These are phyloP conservation scores for Jamesozyma jinghongensis DNA, from an alignment of 805 yeast genomes.

Conservation along the genomic window DNA sequence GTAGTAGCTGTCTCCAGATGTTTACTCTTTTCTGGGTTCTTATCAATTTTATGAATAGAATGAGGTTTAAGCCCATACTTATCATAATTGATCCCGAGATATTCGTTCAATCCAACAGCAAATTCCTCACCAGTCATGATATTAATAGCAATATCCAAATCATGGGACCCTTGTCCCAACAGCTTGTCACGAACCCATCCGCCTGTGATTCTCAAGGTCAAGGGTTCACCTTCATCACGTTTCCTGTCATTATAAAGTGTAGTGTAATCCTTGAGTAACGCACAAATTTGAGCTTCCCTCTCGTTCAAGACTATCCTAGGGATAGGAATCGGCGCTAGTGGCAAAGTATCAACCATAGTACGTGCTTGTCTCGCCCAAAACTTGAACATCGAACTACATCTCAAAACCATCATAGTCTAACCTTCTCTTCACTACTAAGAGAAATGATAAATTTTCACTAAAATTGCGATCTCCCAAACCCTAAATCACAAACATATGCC, in stretches of 20 bases:
- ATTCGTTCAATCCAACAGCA: constrained; percentile 56
- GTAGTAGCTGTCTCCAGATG: constrained; percentile 97
- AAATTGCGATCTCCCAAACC: too few relatives aligned
- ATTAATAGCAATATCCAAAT: constrained; percentile 87
- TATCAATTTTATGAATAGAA: constrained; percentile 70
- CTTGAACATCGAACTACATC: too few relatives aligned
- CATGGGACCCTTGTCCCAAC: constrained; percentile 70
- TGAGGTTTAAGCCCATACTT: constrained; percentile 28
- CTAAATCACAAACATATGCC: too few relatives aligned
- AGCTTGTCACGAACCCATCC: constrained; percentile 98
- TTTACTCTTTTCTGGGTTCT: constrained; percentile 91
- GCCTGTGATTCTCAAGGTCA: constrained; percentile 67
- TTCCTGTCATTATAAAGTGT: constrained; percentile 15
- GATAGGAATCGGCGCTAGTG: neutral
- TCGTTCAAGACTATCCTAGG: constrained; percentile 8
- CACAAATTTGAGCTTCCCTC: constrained; percentile 22
- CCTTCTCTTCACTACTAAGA: too few relatives aligned
- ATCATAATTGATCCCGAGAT: constrained; percentile 29
- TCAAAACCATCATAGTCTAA: too few relatives aligned
- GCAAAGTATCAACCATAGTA: too few relatives aligned
- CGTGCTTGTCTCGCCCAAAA: too few relatives aligned
- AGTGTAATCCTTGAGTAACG: constrained; percentile 25
- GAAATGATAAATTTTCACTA: too few relatives aligned
- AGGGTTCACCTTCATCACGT: constrained; percentile 10
- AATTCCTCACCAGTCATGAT: constrained; percentile 77